These are phyloP conservation scores for Ogataea methylovora DNA, from an alignment of 805 yeast species.

Conservation along the genomic window DNA sequence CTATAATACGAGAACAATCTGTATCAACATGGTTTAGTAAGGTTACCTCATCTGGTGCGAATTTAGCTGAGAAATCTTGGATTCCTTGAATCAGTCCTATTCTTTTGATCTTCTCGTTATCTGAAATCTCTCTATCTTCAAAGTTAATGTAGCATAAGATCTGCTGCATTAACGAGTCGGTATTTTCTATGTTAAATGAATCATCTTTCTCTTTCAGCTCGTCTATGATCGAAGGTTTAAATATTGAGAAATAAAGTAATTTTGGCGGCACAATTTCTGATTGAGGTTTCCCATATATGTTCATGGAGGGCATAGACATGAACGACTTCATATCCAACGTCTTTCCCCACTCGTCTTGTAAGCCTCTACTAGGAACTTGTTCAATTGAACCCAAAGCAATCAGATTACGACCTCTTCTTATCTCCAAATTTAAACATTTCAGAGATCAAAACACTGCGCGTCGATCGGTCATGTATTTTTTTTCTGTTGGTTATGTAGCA, in stretches of 20 bases:
- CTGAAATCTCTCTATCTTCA: slow-evolving; percentile 11
- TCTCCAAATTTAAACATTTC: too few species aligned
- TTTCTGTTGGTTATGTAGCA: too few species aligned
- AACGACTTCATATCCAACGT: too few species aligned
- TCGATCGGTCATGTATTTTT: too few species aligned
- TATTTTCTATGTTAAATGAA: too few species aligned
- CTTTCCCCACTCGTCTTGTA: too few species aligned
- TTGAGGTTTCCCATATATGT: too few species aligned
- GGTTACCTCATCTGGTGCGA: slow-evolving; percentile 3
- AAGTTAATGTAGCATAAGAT: slow-evolving; percentile 17
- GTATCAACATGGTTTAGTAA: slow-evolving; percentile 22
- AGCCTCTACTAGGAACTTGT: too few species aligned
- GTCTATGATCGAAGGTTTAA: slow-evolving; percentile 7
- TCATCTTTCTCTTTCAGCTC: background rate
- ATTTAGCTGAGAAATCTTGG: slow-evolving; percentile 17
- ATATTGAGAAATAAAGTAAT: slow-evolving; percentile 15
- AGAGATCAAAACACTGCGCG: too few species aligned
- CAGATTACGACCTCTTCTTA: too few species aligned
- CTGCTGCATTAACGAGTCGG: slow-evolving; percentile 9
- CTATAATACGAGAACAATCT: slow-evolving; percentile 22
- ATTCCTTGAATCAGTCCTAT: slow-evolving; percentile 22
- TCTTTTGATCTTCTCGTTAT: slow-evolving; percentile 14
- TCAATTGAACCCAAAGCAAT: too few species aligned
- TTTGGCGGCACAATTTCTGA: slow-evolving; percentile 8
- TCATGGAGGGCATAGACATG: too few species aligned